phyloP scores from a whole-genome alignment of 73 alveolate species.

The Tetrahymena malaccensis region DNA sequence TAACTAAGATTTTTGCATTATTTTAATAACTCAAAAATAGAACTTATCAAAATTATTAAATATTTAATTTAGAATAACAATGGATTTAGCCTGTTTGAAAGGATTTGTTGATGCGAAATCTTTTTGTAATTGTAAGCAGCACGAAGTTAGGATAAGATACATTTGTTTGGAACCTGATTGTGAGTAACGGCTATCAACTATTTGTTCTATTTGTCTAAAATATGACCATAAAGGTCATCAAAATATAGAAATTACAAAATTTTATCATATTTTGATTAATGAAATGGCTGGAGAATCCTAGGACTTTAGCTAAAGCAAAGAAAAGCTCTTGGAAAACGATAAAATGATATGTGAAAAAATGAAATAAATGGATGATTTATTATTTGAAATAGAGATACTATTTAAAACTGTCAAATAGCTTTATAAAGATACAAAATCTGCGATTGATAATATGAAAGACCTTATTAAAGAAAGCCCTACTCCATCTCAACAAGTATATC shows the following conservation, averaged over 20 bases:
- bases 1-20: no score
- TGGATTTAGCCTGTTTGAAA: not conserved
- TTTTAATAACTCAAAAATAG: not conserved
- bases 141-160: not conserved
- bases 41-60: not conserved
- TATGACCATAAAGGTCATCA: not conserved
- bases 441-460: not conserved
- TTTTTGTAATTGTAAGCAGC: not conserved
- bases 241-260: not conserved
- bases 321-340: not conserved
- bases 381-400: not conserved
- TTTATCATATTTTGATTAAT: not conserved
- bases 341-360: not conserved
- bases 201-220: not conserved
- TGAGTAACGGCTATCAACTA: not conserved
- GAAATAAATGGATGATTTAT: not conserved
- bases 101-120: not conserved
- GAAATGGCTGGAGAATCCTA: not conserved
- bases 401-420: not conserved
- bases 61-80: not conserved
- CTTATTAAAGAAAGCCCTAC: not conserved
- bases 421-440: not conserved
- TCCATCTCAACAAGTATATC: not conserved
- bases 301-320: not conserved
- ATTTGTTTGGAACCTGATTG: not conserved